These are phyloP conservation scores for Allium fistulosum DNA, from an alignment of 106 monocot genomes.

Conservation along the genomic window DNA sequence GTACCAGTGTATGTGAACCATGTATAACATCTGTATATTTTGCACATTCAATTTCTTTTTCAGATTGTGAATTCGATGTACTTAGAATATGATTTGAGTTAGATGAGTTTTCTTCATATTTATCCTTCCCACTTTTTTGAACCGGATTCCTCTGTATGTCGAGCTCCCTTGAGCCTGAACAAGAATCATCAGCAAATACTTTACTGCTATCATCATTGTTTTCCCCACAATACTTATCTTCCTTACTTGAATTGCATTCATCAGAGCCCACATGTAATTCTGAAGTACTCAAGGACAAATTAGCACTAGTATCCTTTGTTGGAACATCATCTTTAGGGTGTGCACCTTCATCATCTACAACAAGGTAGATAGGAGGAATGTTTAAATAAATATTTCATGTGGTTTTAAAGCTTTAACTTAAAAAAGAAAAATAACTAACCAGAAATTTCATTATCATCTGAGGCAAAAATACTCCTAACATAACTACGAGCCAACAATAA, in stretches of 20 bases:
- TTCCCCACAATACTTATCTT: background rate
- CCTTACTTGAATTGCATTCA: conserved; percentile 8
- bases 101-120: background rate
- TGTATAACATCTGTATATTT: background rate
- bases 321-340: conserved; percentile 1
- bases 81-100: conserved; percentile 6
- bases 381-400: too few species aligned
- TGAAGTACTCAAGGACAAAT: conserved; percentile 6
- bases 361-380: too few species aligned
- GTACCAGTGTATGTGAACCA: background rate
- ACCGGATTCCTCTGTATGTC: background rate
- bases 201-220: conserved; percentile 1
- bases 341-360: background rate
- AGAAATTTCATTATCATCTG: conserved; percentile 13
- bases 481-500: conserved; percentile 17
- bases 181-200: conserved; percentile 11
- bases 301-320: background rate
- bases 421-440: conserved; percentile 10
- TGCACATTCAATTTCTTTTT: background rate
- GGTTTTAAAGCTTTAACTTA: too few species aligned
- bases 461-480: background rate
- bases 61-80: conserved; percentile 1
- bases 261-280: conserved; percentile 6
- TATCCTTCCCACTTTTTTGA: background rate
- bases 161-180: conserved; percentile 9